These are phyloP conservation scores for Erodium chrysanthum DNA, from an alignment of 441 rosid species.

Conservation along the genomic window DNA sequence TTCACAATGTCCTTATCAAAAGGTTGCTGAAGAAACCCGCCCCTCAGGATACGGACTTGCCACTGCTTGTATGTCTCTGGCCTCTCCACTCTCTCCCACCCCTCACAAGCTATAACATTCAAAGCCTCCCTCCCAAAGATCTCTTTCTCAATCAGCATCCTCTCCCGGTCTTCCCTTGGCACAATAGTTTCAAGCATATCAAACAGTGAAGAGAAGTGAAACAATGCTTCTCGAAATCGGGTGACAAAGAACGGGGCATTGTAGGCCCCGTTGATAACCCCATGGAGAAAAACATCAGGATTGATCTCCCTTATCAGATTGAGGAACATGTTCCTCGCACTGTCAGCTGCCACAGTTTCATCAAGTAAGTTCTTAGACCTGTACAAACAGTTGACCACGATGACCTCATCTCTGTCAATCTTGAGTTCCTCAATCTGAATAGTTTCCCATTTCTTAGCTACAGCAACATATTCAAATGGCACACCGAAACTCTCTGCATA, in stretches of 20 bases:
- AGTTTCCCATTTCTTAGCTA: constrained; percentile 61
- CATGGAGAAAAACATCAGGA: constrained; percentile 62
- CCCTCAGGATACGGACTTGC: constrained; percentile 64
- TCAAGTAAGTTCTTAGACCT: constrained; percentile 66
- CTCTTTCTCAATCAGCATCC: constrained; percentile 71
- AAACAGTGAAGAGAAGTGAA: constrained; percentile 80
- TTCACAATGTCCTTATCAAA: constrained; percentile 37
- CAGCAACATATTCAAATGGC: constrained; percentile 50
- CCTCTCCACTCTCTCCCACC: constrained; percentile 86
- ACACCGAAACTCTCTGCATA: constrained; percentile 51
- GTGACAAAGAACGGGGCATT: constrained; percentile 86
- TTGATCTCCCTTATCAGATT: constrained; percentile 49
- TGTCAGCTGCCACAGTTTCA: constrained; percentile 51
- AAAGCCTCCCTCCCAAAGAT: constrained; percentile 68
- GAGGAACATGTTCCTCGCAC: constrained; percentile 56
- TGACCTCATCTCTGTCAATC: constrained; percentile 43
- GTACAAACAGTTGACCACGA: constrained; percentile 54
- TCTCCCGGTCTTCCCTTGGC: constrained; percentile 54
- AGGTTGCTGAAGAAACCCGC: constrained; percentile 54
- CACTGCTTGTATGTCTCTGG: constrained; percentile 91
- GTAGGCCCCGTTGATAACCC: constrained; percentile 54
- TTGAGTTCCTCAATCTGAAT: constrained; percentile 46
- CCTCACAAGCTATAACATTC: constrained; percentile 82
- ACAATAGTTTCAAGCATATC: constrained; percentile 79
- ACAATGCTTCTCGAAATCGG: constrained; percentile 68